Evolutionary conservation across 2,329 filamentous ascomycete species (phyloP).

Genomic region (Microsporum audouinii): DNA sequence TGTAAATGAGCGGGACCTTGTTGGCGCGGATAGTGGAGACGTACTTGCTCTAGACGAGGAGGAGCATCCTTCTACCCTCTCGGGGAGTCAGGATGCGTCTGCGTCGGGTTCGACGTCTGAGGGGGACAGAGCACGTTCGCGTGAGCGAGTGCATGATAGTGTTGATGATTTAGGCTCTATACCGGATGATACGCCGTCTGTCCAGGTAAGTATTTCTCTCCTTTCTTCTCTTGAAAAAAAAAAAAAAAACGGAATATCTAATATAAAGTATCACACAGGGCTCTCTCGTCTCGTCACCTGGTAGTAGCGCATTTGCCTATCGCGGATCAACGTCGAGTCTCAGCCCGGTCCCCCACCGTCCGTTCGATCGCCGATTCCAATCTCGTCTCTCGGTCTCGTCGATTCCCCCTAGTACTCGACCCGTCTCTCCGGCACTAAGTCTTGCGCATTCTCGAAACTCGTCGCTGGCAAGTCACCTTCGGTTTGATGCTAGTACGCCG

Average conservation of each 20-base stretch:
- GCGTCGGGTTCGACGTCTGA: slow-evolving; percentile 11
- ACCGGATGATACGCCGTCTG: slow-evolving; percentile 72
- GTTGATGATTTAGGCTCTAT: slow-evolving; percentile 60
- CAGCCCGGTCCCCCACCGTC: slow-evolving; percentile 71
- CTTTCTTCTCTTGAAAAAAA: neutral
- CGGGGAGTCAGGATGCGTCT: slow-evolving; percentile 16
- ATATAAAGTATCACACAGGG: slow-evolving; percentile 30
- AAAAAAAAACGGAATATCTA: neutral
- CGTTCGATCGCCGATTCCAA: slow-evolving; percentile 90
- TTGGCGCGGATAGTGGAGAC: slow-evolving; percentile 1
- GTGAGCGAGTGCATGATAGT: neutral
- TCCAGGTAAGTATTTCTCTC: slow-evolving; percentile 49
- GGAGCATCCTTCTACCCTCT: slow-evolving; percentile 16
- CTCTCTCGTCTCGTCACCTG: slow-evolving; percentile 49
- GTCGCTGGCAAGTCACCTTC: slow-evolving; percentile 61
- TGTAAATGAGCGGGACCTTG: slow-evolving; percentile 1
- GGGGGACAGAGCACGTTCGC: slow-evolving; percentile 18
- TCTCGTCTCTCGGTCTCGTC: slow-evolving; percentile 61
- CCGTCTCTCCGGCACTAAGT: slow-evolving; percentile 65
- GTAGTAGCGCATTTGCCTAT: slow-evolving; percentile 61
- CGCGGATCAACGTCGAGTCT: slow-evolving; percentile 51
- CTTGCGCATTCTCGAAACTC: slow-evolving; percentile 67
- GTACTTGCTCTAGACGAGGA: neutral
- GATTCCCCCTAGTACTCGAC: slow-evolving; percentile 50
- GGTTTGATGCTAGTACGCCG: slow-evolving; percentile 41